Conservation (phyloP, 192 early-diverging fungal species). For the Funneliformis geosporum region DNA sequence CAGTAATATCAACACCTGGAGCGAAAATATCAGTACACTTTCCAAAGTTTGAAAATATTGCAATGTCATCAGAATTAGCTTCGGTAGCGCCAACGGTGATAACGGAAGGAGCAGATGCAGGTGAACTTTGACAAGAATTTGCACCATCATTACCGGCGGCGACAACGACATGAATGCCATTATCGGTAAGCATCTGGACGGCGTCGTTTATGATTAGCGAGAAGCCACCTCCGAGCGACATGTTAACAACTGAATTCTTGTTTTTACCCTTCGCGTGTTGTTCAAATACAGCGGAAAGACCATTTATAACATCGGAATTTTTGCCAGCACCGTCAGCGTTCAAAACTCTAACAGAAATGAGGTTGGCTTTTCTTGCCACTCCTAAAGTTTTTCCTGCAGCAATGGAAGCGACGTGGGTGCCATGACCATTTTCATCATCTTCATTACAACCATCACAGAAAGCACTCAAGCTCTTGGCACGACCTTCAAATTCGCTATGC, state of each 20-base stretch:
- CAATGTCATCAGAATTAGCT: conserved; percentile 68
- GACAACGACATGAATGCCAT: conserved; percentile 56
- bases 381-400: conserved; percentile 67
- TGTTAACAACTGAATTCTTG: conserved; percentile 36
- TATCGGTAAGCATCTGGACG: conserved; percentile 40
- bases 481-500: conserved; percentile 90
- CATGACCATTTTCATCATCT: conserved; percentile 43
- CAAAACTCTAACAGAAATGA: conserved; percentile 62
- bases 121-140: conserved; percentile 51
- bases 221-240: no score
- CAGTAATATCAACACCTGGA: conserved; percentile 66
- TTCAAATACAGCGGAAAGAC: conserved; percentile 55
- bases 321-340: conserved; percentile 50
- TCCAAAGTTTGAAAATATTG: conserved; percentile 82
- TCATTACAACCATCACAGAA: conserved; percentile 65
- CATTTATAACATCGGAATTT: conserved; percentile 55
- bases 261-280: conserved; percentile 13
- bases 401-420: conserved; percentile 56
- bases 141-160: conserved; percentile 63
- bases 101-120: conserved; percentile 51
- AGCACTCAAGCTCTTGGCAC: conserved; percentile 81
- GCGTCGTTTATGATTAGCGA: no score
- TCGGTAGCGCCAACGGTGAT: conserved; percentile 86
- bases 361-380: conserved; percentile 58
- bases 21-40: conserved; percentile 94